Evolutionary conservation across 1,139 yeast species (phyloP).

Genomic region (Sugiyamaella novakii): DNA sequence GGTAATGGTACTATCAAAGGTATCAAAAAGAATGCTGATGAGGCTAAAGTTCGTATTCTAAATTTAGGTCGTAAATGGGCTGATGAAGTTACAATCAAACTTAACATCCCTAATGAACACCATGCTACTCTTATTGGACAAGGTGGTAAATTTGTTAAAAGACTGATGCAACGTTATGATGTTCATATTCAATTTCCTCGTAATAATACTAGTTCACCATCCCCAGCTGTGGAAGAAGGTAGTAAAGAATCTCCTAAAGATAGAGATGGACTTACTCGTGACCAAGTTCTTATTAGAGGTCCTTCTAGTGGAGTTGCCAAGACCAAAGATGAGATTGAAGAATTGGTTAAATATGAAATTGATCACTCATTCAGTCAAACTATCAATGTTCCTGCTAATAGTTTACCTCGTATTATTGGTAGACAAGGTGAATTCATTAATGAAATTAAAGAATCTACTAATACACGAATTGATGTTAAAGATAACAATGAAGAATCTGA

Average conservation of each 20-base stretch:
- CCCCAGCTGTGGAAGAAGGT: conserved; percentile 40
- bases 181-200: conserved; percentile 79
- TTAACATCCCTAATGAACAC: conserved; percentile 73
- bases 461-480: conserved; percentile 71
- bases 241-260: conserved; percentile 26
- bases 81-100: conserved; percentile 68
- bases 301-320: conserved; percentile 87
- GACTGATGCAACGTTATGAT: conserved; percentile 85
- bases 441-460: conserved; percentile 78
- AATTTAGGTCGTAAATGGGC: conserved; percentile 74
- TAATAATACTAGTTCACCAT: conserved; percentile 9
- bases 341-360: conserved; percentile 80
- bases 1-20: conserved; percentile 71
- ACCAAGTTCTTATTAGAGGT: conserved; percentile 81
- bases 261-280: conserved; percentile 39
- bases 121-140: conserved; percentile 87
- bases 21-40: conserved; percentile 74
- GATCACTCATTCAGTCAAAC: conserved; percentile 76
- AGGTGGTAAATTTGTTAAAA: conserved; percentile 76
- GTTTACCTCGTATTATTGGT: conserved; percentile 86
- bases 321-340: conserved; percentile 84
- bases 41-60: conserved; percentile 62
- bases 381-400: conserved; percentile 66
- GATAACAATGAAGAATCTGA: conserved; percentile 51
- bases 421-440: conserved; percentile 82